Conservation (phyloP, 2,329 filamentous ascomycete genomes). For the Botrytis deweyae region DNA sequence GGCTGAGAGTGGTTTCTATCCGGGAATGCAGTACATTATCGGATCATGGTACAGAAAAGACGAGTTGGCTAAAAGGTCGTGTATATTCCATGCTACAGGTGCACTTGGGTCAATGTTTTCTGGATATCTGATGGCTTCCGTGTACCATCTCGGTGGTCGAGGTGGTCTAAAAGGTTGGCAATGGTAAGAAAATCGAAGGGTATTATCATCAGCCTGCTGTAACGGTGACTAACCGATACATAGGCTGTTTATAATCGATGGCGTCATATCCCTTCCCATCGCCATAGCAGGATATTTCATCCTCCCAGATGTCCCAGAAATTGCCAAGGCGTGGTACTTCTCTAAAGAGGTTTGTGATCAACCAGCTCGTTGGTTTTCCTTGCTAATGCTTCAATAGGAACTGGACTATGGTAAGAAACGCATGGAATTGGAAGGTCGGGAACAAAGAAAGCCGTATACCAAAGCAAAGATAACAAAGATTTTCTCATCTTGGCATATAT, state of each 20-base stretch:
- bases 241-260: conserved; percentile 45
- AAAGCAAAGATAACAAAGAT: conserved; percentile 40
- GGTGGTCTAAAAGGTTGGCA: conserved; percentile 44
- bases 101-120: conserved; percentile 51
- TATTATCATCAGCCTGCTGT: neutral
- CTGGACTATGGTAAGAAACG: conserved; percentile 24
- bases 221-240: conserved; percentile 22
- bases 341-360: conserved; percentile 13
- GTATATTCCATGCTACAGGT: conserved; percentile 59
- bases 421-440: conserved; percentile 41
- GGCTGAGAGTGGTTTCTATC: conserved; percentile 51
- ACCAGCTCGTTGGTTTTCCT: conserved; percentile 24
- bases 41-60: conserved; percentile 53
- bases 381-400: conserved; percentile 12
- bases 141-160: conserved; percentile 44
- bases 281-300: conserved; percentile 34
- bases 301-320: conserved; percentile 42
- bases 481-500: conserved; percentile 44
- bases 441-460: conserved; percentile 42
- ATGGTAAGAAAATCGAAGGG: conserved; percentile 11
- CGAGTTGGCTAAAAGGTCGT: conserved; percentile 46
- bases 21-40: conserved; percentile 55
- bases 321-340: conserved; percentile 22
- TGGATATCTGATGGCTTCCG: conserved; percentile 46
- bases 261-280: conserved; percentile 39